Evolutionary conservation across 192 early-diverging fungal genomes (phyloP).

Genomic region (Geranomyces michiganensis): DNA sequence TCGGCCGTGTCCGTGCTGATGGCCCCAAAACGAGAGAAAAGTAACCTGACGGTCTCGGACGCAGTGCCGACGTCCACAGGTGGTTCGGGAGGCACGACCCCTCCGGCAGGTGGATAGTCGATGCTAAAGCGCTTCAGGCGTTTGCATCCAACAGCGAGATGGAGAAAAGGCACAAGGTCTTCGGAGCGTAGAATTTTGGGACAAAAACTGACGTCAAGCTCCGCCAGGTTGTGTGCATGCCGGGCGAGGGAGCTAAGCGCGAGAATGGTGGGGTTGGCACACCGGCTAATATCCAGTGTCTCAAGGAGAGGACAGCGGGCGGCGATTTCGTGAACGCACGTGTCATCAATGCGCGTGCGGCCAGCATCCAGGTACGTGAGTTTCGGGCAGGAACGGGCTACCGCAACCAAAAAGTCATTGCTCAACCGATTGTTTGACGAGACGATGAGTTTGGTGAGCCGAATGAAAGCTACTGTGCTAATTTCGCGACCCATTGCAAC

Average conservation of each 20-base stretch:
- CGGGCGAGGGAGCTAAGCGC: slow-evolving; percentile 19
- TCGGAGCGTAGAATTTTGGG: slow-evolving; percentile 28
- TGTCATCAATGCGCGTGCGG: slow-evolving; percentile 26
- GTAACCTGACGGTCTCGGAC: slow-evolving; percentile 24
- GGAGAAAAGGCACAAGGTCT: slow-evolving; percentile 26
- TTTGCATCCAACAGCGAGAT: slow-evolving; percentile 21
- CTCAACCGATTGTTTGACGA: slow-evolving; percentile 18
- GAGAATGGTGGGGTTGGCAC: slow-evolving; percentile 19
- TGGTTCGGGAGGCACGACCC: slow-evolving; percentile 18
- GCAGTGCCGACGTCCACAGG: slow-evolving; percentile 28
- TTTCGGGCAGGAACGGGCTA: slow-evolving; percentile 20
- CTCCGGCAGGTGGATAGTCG: slow-evolving; percentile 29
- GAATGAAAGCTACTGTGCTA: slow-evolving; percentile 3
- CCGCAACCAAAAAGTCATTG: slow-evolving; percentile 26
- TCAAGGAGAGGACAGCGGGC: slow-evolving; percentile 24
- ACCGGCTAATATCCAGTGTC: slow-evolving; percentile 22
- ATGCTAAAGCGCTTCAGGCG: slow-evolving; percentile 29
- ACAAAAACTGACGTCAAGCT: slow-evolving; percentile 27
- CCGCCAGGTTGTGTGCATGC: slow-evolving; percentile 17
- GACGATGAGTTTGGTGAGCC: slow-evolving; percentile 32
- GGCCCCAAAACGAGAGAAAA: slow-evolving; percentile 23
- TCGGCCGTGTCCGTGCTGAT: slow-evolving; percentile 21
- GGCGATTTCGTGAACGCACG: slow-evolving; percentile 19
- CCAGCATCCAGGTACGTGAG: slow-evolving; percentile 31
- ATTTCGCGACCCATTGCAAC: slow-evolving; percentile 25